Conservation (phyloP, 257 asterid species). For the Thymus quinquecostatus region DNA sequence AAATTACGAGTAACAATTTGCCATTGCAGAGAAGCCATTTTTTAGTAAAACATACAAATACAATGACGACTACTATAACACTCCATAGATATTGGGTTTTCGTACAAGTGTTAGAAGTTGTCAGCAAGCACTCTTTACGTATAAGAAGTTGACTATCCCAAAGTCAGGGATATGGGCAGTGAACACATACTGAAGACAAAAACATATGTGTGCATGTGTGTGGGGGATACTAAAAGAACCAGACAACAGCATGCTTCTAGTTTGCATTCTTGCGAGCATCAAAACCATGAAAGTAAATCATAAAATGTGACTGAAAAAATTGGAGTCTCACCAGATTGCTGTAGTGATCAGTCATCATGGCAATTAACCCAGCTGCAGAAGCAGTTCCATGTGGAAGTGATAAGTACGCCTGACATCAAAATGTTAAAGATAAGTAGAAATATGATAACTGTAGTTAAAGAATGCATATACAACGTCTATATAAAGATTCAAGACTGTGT, state of each 20-base stretch:
- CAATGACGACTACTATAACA: conserved; percentile 32
- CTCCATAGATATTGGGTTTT: conserved; percentile 18
- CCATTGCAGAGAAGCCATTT: conserved; percentile 33
- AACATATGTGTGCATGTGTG: not conserved
- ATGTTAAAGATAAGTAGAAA: conserved; percentile 20
- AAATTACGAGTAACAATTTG: conserved; percentile 27
- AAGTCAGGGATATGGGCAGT: conserved; percentile 20
- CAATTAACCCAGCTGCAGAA: conserved; percentile 84
- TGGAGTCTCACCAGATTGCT: conserved; percentile 75
- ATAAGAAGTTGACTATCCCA: conserved; percentile 9
- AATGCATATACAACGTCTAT: conserved; percentile 15
- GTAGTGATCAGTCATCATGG: conserved; percentile 98
- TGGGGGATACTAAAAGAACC: conserved; percentile 7
- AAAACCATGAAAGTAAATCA: conserved; percentile 14
- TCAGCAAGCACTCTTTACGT: conserved; percentile 7
- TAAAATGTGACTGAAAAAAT: conserved; percentile 24
- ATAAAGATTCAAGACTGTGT: conserved; percentile 11
- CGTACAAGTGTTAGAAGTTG: conserved; percentile 20
- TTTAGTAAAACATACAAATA: conserved; percentile 1
- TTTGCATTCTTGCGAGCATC: conserved; percentile 19
- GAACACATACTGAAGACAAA: not conserved
- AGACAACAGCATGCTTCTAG: conserved; percentile 15
- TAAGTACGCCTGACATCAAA: conserved; percentile 81
- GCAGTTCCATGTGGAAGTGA: conserved; percentile 98
- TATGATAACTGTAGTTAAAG: conserved; percentile 13